These are phyloP conservation scores for Halophytophthora polymorphica DNA, from an alignment of 352 stramenopile species.

Conservation along the genomic window DNA sequence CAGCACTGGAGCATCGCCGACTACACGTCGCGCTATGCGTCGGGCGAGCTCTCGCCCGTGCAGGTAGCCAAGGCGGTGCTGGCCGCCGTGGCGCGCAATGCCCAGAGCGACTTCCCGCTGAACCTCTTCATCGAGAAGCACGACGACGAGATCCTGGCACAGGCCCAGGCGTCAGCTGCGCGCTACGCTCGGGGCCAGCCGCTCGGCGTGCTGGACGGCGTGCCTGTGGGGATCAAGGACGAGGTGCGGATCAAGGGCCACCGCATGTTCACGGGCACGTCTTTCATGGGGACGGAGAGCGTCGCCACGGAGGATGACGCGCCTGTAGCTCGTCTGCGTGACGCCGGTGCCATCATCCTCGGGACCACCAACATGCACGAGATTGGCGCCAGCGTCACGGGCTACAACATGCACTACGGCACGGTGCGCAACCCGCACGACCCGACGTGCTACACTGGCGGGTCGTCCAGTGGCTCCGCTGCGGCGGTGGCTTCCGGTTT, in stretches of 20 bases:
- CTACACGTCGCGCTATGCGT: conserved; percentile 59
- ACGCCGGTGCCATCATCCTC: conserved; percentile 81
- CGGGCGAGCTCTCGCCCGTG: conserved; percentile 45
- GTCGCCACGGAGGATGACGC: conserved; percentile 42
- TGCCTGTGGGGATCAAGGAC: conserved; percentile 89
- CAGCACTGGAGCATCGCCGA: conserved; percentile 67
- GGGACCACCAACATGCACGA: conserved; percentile 91
- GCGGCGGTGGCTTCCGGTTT: conserved; percentile 85
- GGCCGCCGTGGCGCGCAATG: conserved; percentile 48
- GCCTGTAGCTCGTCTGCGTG: conserved; percentile 56
- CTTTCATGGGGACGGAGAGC: conserved; percentile 57
- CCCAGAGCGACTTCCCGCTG: conserved; percentile 44
- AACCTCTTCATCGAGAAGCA: conserved; percentile 76
- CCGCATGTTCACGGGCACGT: conserved; percentile 69
- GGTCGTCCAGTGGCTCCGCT: conserved; percentile 89
- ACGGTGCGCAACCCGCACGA: conserved; percentile 87
- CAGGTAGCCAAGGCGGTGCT: conserved; percentile 70
- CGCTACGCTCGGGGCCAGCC: conserved; percentile 65
- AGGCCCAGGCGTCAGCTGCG: conserved; percentile 61
- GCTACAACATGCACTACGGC: conserved; percentile 78
- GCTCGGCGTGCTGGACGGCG: conserved; percentile 82
- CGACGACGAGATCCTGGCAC: conserved; percentile 62
- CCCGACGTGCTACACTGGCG: conserved; percentile 78
- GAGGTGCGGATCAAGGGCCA: conserved; percentile 75
- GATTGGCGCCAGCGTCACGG: conserved; percentile 66